Percentiles rank a stretch among this genome's conserved stretches.
Conservation (phyloP, 768 basidiomycete species). For the Gymnopilus junonius region DNA sequence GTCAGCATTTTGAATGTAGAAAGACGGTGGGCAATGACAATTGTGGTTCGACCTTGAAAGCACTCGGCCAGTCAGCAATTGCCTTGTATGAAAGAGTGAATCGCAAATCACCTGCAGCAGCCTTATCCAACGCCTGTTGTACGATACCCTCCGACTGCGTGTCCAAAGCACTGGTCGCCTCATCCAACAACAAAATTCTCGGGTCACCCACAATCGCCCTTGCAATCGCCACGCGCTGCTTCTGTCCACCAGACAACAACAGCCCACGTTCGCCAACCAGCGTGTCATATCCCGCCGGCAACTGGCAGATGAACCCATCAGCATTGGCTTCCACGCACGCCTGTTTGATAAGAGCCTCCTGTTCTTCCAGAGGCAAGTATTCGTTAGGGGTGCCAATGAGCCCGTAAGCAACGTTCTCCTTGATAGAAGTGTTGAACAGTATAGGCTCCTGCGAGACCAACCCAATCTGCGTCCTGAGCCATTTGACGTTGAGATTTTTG, state of each 20-base stretch:
- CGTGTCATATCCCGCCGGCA: constrained; percentile 81
- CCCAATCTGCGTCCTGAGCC: constrained; percentile 74
- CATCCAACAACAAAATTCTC: constrained; percentile 82
- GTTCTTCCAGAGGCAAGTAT: constrained; percentile 46
- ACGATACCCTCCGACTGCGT: constrained; percentile 16
- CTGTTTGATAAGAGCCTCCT: constrained; percentile 40
- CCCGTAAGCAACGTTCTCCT: constrained; percentile 81
- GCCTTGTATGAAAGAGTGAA: too few species aligned
- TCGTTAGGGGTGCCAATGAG: constrained; percentile 23
- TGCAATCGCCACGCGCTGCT: constrained; percentile 89
- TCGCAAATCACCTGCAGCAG: constrained; percentile 4
- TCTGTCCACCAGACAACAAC: constrained; percentile 88
- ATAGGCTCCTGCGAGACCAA: constrained; percentile 80
- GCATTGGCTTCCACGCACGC: constrained; percentile 74
- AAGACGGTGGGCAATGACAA: constrained; percentile 79
- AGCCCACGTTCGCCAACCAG: constrained; percentile 83
- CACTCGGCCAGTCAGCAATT: neutral
- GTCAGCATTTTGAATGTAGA: constrained; percentile 85
- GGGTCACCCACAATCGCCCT: constrained; percentile 80
- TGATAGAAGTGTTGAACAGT: constrained; percentile 77
- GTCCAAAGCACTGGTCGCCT: constrained; percentile 91
- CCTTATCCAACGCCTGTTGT: constrained; percentile 14
- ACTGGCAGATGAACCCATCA: constrained; percentile 72
- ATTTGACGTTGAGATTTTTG: constrained; percentile 55
- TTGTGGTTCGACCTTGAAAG: constrained; percentile 67